Conservation (phyloP, 139 green algal species). For the Tetradesmus obliquus region DNA sequence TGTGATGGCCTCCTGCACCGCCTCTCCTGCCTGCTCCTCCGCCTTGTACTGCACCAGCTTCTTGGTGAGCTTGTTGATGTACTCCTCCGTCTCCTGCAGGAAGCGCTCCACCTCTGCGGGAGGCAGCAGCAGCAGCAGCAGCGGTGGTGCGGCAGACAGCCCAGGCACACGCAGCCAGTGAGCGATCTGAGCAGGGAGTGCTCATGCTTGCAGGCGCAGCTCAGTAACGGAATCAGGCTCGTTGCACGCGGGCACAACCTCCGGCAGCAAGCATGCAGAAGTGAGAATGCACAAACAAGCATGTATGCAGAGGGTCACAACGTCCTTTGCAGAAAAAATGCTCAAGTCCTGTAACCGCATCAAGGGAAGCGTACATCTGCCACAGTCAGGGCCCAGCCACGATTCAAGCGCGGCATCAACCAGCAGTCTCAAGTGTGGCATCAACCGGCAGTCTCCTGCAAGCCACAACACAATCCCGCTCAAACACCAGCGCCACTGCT, state of each 20-base stretch:
- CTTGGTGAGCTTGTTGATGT: constrained; percentile 91
- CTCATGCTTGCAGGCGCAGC: background rate
- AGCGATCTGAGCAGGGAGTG: background rate
- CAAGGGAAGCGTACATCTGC: no score
- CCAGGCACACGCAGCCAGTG: background rate
- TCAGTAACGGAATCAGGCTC: background rate
- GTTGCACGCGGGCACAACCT: background rate
- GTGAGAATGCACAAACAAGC: background rate
- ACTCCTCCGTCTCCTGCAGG: constrained; percentile 93
- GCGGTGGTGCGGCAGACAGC: background rate
- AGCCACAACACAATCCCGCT: no score
- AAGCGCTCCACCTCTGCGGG: constrained; percentile 82
- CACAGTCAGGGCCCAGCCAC: no score
- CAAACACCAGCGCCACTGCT: no score
- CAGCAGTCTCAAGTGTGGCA: no score
- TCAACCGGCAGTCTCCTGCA: no score
- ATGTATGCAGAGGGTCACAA: no score
- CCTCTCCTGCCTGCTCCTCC: constrained; percentile 74
- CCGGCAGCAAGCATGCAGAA: background rate
- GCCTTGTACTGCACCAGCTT: constrained; percentile 80
- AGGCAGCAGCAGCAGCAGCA: constrained; percentile 14
- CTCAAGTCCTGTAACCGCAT: no score
- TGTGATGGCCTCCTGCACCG: constrained; percentile 67
- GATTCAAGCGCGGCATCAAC: no score
- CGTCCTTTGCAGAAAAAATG: no score